Evolutionary conservation across 345 rosid genomes (phyloP), one percentile per base, ranked within the genome.

Genomic region (Eutrema yunnanense): DNA sequence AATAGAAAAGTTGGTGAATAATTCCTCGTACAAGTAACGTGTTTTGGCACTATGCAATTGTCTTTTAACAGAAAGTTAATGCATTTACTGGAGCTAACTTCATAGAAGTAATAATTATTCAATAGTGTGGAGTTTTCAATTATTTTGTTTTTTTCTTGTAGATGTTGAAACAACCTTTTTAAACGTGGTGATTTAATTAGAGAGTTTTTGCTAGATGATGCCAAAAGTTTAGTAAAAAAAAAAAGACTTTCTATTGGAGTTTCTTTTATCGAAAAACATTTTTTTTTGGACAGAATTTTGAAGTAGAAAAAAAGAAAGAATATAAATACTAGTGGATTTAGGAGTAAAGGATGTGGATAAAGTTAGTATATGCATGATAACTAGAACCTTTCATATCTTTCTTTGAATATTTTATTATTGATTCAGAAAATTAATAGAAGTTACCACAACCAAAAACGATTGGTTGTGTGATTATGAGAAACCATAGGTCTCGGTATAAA

Each of bases 1-100:
- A 47, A 8, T 3, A 42, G 66, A 59, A 70, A 58, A 59, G 63
- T 55, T 73, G 50, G 65, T 64, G 64, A 44, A 54, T 11, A 72
- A 34, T 37, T 61, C 56, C 22, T 63, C 64, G 48, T 72, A 53
- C 70, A 62, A 0, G 37, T 63, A 54, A 54, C 32, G 68, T 72
- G 54, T 33, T 61, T 72, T 72, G 69, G 69, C 62, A 62, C 27
- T 9, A 62, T 7, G 16, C 63, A 43, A 9, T 37, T 72, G 63
- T 63, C 56, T 54, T 44, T 34, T 49, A n/a, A 9, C 34, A 63
- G 11, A 44, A 42, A 53, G 14, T 42, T 44, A 33, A 42, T 62
- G 19, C 76, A 44, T 40, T n/a, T 27, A 27, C 22, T 48, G 48
- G 6, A 13, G 4, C 13, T 22, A 69, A 69, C 46, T 13, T 69